Base-by-base conservation (phyloP, 2,329 filamentous ascomycete species). In the Microcera coccophila region DNA sequence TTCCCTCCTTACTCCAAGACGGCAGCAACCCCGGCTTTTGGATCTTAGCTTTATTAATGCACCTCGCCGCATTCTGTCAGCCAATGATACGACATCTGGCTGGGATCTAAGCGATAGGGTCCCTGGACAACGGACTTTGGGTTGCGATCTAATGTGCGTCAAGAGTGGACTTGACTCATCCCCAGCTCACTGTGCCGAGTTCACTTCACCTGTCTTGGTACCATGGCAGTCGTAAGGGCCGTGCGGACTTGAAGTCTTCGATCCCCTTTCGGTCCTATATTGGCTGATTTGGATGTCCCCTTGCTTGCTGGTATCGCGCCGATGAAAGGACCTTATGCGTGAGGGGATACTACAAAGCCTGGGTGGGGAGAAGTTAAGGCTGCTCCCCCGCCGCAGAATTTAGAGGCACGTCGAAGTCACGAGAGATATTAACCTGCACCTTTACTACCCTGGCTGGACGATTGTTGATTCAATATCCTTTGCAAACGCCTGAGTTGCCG, bases 131-230 rank as follows among this genome's bases (percentile, higher is more conserved):
- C 47, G 51, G 41, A 39, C 48, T 41, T 42, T 44, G 18, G 42
- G 49, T 49, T 48, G 49, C 49, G 52, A 58, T 58, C 55, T 58
- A 26, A 48, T 47, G 47, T 53, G 47, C 37, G 43, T 52, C 45
- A 57, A 38, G 41, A 21, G 42, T 35, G 8, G 16, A 18, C 33
- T 18, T 18, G 15, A n/a, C 33, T 17, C 33, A 15, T 19, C n/a
- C 33, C 33, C 33, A 35, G 16, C 33, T 19, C 33, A 20, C 8
- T 19, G 33, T 35, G 33, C 33, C 33, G 33, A 18, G 33, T 19
- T 17, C 33, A 18, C 7, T 17, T 35, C 33, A 9, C 5, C 33
- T 19, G 33, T 17, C n/a, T 16, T n/a, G 16, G 10, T 35, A 17
- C 7, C 33, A 18, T 35, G 33, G 18, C 33, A 17, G 20, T 35